Conservation (phyloP, 1,284 basidiomycete species). For the Heterobasidion irregulare region DNA sequence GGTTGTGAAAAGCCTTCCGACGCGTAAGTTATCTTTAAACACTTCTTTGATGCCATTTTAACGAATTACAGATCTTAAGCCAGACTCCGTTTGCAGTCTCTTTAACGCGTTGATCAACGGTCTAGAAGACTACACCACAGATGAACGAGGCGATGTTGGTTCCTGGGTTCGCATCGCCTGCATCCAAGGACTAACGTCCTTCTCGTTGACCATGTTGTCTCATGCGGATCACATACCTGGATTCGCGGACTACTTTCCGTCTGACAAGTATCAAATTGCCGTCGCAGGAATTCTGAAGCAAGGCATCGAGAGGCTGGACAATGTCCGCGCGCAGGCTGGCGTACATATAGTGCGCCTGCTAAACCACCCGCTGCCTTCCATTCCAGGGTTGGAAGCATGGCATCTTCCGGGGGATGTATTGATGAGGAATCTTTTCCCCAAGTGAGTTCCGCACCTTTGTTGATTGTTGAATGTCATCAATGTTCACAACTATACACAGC, state of each 20-base stretch:
- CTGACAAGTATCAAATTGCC: slow-evolving; percentile 46
- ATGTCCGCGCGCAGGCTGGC: slow-evolving; percentile 78
- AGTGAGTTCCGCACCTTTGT: slow-evolving; percentile 27
- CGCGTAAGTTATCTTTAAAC: slow-evolving; percentile 29
- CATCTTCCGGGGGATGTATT: slow-evolving; percentile 34
- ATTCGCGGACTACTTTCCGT: slow-evolving; percentile 51
- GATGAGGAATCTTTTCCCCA: slow-evolving; percentile 46
- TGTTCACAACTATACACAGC: slow-evolving; percentile 2
- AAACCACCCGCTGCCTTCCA: slow-evolving; percentile 31
- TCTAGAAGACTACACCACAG: slow-evolving; percentile 84
- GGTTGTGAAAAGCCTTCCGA: slow-evolving; percentile 31
- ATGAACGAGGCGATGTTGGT: slow-evolving; percentile 95
- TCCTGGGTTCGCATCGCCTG: slow-evolving; percentile 90
- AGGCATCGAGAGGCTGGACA: slow-evolving; percentile 86
- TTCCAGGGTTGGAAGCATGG: slow-evolving; percentile 37
- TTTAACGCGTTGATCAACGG: slow-evolving; percentile 53
- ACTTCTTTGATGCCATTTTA: not conserved
- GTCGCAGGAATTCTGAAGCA: slow-evolving; percentile 77
- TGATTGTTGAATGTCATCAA: not conserved
- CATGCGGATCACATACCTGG: slow-evolving; percentile 30
- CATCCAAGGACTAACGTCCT: slow-evolving; percentile 50
- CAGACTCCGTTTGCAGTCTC: slow-evolving; percentile 33
- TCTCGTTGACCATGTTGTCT: slow-evolving; percentile 38
- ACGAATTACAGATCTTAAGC: slow-evolving; percentile 34
- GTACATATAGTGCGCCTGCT: slow-evolving; percentile 48